phyloP scores from a whole-genome alignment of 78 protist species.

The Dictyostelium intermedium region DNA sequence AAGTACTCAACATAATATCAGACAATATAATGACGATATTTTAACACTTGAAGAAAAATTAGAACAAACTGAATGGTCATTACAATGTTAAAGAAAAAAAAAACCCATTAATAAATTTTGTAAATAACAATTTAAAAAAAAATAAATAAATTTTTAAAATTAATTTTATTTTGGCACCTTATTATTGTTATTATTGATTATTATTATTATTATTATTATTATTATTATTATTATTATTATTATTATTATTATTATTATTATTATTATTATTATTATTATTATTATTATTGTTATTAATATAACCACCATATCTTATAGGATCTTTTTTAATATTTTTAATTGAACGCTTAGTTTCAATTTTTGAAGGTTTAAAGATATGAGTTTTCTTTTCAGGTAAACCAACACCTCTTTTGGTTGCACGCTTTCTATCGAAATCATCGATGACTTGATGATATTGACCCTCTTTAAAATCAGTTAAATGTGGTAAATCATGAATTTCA shows the following conservation, averaged over 20 bases:
- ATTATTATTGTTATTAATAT: too few species aligned
- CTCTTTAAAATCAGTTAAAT: slow-evolving; percentile 48
- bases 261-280: too few species aligned
- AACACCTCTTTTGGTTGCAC: slow-evolving; percentile 36
- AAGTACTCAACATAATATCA: slow-evolving; percentile 58
- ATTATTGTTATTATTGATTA: too few species aligned
- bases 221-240: too few species aligned
- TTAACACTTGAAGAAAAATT: slow-evolving; percentile 32
- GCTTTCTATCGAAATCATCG: slow-evolving; percentile 19
- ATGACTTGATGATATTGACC: slow-evolving; percentile 68
- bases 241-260: too few species aligned
- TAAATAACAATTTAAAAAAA: neutral
- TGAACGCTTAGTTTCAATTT: slow-evolving; percentile 41
- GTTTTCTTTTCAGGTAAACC: neutral
- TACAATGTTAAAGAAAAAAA: slow-evolving; percentile 73
- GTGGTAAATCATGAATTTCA: slow-evolving; percentile 49
- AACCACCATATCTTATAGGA: neutral
- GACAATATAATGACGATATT: slow-evolving; percentile 71
- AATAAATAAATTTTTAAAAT: neutral
- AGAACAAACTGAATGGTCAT: slow-evolving; percentile 73
- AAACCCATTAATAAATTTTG: neutral
- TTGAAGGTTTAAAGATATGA: slow-evolving; percentile 19
- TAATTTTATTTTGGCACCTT: too few species aligned
- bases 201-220: too few species aligned
- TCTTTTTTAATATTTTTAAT: neutral